Conservation (phyloP, 108 stramenopile species). For the Pseudonitzschia multistriata region DNA sequence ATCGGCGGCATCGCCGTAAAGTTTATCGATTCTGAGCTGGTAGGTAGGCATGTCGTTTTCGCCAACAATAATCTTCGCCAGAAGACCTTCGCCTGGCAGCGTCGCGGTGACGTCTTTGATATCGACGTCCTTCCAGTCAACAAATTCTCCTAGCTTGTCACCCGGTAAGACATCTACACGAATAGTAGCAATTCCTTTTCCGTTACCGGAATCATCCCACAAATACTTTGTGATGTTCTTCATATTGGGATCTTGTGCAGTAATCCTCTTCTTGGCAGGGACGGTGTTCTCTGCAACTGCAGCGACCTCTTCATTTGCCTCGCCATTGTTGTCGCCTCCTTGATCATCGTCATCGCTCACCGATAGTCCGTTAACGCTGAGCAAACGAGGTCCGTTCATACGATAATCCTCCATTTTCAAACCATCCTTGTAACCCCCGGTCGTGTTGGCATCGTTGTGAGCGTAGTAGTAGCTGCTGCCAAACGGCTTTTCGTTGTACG, state of each 20-base stretch:
- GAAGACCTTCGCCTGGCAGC: slow-evolving; percentile 50
- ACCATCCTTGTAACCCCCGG: slow-evolving; percentile 83
- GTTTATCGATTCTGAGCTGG: slow-evolving; percentile 53
- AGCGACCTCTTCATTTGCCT: not conserved
- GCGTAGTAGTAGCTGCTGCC: slow-evolving; percentile 80
- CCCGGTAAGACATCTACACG: slow-evolving; percentile 70
- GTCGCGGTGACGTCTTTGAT: slow-evolving; percentile 39
- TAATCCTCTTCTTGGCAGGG: not conserved
- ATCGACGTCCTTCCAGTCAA: slow-evolving; percentile 46
- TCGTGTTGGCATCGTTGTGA: slow-evolving; percentile 68
- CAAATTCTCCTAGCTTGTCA: slow-evolving; percentile 17
- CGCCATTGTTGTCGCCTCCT: not conserved
- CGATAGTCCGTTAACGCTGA: slow-evolving; percentile 49
- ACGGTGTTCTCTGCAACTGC: not conserved
- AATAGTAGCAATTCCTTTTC: slow-evolving; percentile 61
- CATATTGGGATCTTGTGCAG: not conserved
- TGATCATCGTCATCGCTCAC: slow-evolving; percentile 15
- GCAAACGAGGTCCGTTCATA: slow-evolving; percentile 79
- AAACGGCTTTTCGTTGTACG: slow-evolving; percentile 55
- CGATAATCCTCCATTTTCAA: slow-evolving; percentile 74
- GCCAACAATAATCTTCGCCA: slow-evolving; percentile 24
- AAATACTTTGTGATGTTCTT: slow-evolving; percentile 59
- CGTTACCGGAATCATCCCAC: slow-evolving; percentile 79
- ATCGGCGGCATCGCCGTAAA: slow-evolving; percentile 58
- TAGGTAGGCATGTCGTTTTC: slow-evolving; percentile 24